Evolutionary conservation across 208 protist genomes (phyloP), one percentile per base, ranked within the genome.

Genomic region (Leishmania lainsoni): DNA sequence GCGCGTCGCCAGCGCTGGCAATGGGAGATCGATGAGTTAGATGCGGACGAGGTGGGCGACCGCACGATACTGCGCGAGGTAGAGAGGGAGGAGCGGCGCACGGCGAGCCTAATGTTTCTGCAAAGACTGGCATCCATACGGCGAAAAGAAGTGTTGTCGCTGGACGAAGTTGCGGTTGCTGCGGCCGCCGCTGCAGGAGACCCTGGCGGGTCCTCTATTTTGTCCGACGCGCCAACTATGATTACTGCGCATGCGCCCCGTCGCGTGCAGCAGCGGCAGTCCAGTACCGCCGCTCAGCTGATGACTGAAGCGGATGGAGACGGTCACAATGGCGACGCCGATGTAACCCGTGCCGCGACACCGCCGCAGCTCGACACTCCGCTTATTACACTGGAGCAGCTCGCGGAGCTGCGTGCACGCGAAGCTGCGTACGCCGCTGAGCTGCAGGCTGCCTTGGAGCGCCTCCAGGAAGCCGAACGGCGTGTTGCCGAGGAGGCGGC

Each of bases 401-500:
- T 89, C 2, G 76, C 78, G 59, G 84, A 89, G 20, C 56, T 91
- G 70, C 84, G 80, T 12, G 70, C 61, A 14, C 68, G 76, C 52
- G 88, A 91, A 75, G 52, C 54, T 42, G 74, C 82, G 29, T 79
- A 85, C 49, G 83, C 87, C 29, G 81, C 86, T 20, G 89, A 92
- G 49, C 76, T 94, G 48, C 68, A 81, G 20, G 82, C 90, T 20
- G 87, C 92, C 20, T 75, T 91, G 56, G 70, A 65, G 22, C 92
- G 92, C 5, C 81, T 95, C 45, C 85, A 73, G 1, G 92, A 95
- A 72, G 92, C 92, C 9, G 84, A 95, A 83, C 73, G 80, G 2
- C 90, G 90, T 22, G 84, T 95, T 22, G 77, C 74, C 10, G 92
- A 89, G 56, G 92, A 95, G 69, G 83, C 76, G 0, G 71, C 83